Base-by-base conservation (phyloP, 805 yeast genomes). In the Kazachstania bromeliacearum region DNA sequence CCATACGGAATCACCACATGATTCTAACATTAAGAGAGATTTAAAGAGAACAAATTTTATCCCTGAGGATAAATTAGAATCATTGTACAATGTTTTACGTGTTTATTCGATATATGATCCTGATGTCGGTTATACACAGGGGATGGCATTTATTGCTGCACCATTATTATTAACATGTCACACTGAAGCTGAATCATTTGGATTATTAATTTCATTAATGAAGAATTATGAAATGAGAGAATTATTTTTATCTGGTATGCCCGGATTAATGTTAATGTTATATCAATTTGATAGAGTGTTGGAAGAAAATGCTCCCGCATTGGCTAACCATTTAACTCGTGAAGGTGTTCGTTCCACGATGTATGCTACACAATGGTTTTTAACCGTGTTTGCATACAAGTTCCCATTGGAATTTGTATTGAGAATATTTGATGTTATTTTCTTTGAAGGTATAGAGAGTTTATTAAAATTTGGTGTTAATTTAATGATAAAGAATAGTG, bases 281-380 rank as follows among this genome's bases (percentile, higher is more conserved):
- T 88, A 89, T 57, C 95, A 92, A 53, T 88, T 87, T 60, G 97
- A 92, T 55, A 70, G 96, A 38, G 59, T 89, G 34, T 52, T 92
- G 25, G 96, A 88, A 55, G 89, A 78, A 44, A 60, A 67, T 31
- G 64, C 77, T 15, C 97, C 97, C 0, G 65, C 66, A 5, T 66
- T 92, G 33, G 75, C 75, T 54, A 71, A 73, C 32, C 97, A 92
- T 63, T 64, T 92, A 47, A 68, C 71, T 19, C 76, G 87, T 43
- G 94, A 89, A 58, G 96, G 96, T 5, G 77, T 92, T 17, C 73
- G 79, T 42, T 82, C 95, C 3, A 80, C 94, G 16, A 89, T 89
- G 97, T 92, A 85, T 65, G 97, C 96, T 0, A 79, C 95, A 2
- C 97, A 92, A 60, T 92, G 98, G 98, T 89, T 92, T 53, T 68